Base-by-base conservation (phyloP, 257 asterid species). In the Solanum acaule region DNA sequence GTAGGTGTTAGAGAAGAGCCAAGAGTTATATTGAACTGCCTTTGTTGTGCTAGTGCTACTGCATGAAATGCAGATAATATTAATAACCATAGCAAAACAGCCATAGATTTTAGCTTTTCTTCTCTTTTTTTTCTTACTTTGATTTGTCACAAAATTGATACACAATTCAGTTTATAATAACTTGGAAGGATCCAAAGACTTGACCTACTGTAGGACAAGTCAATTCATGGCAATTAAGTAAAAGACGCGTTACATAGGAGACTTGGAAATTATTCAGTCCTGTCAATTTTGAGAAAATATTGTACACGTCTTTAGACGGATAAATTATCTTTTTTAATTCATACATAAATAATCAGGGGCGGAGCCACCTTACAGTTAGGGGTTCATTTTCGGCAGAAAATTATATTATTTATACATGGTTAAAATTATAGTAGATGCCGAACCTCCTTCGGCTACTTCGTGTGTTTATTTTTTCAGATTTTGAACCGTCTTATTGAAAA, bases 1-100 rank as follows among this genome's bases (percentile, higher is more conserved):
- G 44, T 67, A 87, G 94, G 94, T 29, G 91, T 90, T 68, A 94
- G 87, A 31, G 93, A 90, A 70, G 93, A 90, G 84, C 94, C 94
- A 29, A 38, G 72, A 88, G 10, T 88, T 38, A 93, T 93, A 71
- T 89, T 93, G 22, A 84, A 35, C 71, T 68, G 2, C 78, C 88
- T 83, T 85, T 27, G 87, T 87, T 92, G 93, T 38, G 93, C 90
- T 87, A 79, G 27, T 79, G 87, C 76, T 88, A 67, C 86, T 59
- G 61, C 25, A 18, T 31, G 85, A 34, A 84, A 75, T 49, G 89
- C 82, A 38, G 56, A 83, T 10, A 92, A 71, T 72, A 90, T 22
- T 29, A 88, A 67, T 65, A 88, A 22, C 34, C 87, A 75, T 77
- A 83, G 5, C 29, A 84, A 63, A 59, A 22, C 78, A 63, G 88